Base-by-base conservation (phyloP, 2,329 filamentous ascomycete species). In the Diplodia scrobiculata region DNA sequence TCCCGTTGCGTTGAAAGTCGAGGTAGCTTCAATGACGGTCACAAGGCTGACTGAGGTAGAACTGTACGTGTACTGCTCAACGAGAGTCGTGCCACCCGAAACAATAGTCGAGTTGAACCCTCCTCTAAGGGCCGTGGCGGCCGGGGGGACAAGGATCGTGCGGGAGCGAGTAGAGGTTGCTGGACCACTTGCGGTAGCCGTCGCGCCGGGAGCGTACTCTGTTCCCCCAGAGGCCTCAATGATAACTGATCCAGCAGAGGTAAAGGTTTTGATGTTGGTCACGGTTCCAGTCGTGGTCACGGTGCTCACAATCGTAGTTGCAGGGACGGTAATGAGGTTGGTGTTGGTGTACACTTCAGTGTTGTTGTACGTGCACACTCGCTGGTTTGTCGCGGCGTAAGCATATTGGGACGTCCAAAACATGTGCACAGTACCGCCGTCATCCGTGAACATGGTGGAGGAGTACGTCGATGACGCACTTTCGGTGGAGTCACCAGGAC, bases 1-100 rank as follows among this genome's bases (percentile, higher is more conserved):
- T 4, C 69, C 69, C 11, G 70, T 72, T 17, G 69, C 68, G 19
- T 68, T 69, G 13, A 32, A 32, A 17, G 27, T 34, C n/a, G 64
- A 66, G 17, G 53, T 51, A 14, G 25, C 54, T 25, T 34, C 52
- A n/a, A 60, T 45, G 25, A 60, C 21, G 27, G 52, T 65, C 51
- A 65, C 10, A n/a, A 65, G 52, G 27, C 63, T 65, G 2, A 41
- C 11, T 3, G 51, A 55, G 4, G 63, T 58, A 36, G 63, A 65
- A 17, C 21, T 58, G 52, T 55, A 55, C 7, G 63, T 65, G 52
- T 50, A 65, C 11, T 58, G 14, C 27, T 48, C 36, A 14, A 66
- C 54, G 10, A 34, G 27, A 27, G 54, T 62, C 5, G 41, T 34
- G 2, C 65, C 65, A 47, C 50, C 41, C 21, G 32, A 21, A 14